These are phyloP conservation scores for Chlorella sp. DNA, from an alignment of 139 green algal species.

Conservation along the genomic window DNA sequence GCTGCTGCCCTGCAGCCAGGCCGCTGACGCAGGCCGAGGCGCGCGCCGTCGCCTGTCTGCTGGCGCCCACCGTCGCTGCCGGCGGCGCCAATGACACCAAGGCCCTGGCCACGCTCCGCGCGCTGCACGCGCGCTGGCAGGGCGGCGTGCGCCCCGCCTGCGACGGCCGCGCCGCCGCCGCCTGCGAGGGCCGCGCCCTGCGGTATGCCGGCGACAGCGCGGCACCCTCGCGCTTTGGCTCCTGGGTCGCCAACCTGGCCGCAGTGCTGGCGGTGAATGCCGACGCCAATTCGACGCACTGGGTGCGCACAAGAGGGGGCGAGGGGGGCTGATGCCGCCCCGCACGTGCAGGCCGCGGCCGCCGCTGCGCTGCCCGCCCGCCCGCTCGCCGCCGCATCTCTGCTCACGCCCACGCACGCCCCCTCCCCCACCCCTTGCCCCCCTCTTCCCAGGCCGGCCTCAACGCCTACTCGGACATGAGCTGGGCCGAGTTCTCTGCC, in stretches of 20 bases:
- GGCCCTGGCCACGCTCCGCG: neutral
- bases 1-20: neutral
- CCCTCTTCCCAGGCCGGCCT: neutral
- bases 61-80: neutral
- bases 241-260: neutral
- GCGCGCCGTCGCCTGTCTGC: neutral
- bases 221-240: neutral
- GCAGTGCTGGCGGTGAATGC: neutral
- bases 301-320: neutral
- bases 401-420: neutral
- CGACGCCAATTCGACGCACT: neutral
- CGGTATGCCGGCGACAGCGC: neutral
- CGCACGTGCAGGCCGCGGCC: neutral
- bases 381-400: neutral
- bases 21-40: neutral
- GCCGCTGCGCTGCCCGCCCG: neutral
- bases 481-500: neutral
- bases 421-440: neutral
- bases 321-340: neutral
- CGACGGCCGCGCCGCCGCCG: neutral
- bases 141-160: neutral
- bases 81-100: neutral
- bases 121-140: neutral
- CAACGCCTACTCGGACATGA: conserved; percentile 10
- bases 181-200: neutral